phyloP scores from a whole-genome alignment of 352 stramenopile species.

The Pythium graminicola region DNA sequence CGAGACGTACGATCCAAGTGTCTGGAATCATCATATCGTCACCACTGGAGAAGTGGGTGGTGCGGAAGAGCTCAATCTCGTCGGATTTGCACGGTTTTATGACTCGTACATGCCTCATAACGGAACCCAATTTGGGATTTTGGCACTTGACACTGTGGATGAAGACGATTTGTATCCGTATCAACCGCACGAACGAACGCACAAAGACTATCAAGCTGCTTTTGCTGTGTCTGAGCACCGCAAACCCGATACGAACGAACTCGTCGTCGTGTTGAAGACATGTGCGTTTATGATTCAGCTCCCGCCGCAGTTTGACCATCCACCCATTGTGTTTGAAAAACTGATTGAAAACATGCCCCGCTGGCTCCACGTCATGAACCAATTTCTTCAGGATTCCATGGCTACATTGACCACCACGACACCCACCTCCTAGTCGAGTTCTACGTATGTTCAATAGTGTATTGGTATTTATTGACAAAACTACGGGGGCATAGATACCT shows the following conservation, averaged over 20 bases:
- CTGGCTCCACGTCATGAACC: constrained; percentile 16
- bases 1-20: constrained; percentile 25
- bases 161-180: constrained; percentile 50
- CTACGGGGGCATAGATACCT: no score
- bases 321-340: constrained; percentile 5
- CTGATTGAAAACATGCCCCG: constrained; percentile 14
- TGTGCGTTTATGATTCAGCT: constrained; percentile 15
- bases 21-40: constrained; percentile 42
- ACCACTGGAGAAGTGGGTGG: constrained; percentile 24
- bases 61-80: constrained; percentile 22
- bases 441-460: no score
- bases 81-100: constrained; percentile 30
- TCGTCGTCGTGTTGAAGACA: constrained; percentile 12
- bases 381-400: constrained; percentile 11
- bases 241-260: constrained; percentile 4
- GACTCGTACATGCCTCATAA: constrained; percentile 16
- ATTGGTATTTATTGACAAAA: no score
- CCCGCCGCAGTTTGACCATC: constrained; percentile 8
- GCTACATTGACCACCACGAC: no score
- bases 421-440: no score
- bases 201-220: constrained; percentile 11
- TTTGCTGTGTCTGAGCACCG: constrained; percentile 7
- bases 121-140: constrained; percentile 25
- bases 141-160: constrained; percentile 36
- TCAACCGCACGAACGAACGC: constrained; percentile 18